phyloP scores from a whole-genome alignment of 495 filamentous ascomycete species.

The Letharia lupina region DNA sequence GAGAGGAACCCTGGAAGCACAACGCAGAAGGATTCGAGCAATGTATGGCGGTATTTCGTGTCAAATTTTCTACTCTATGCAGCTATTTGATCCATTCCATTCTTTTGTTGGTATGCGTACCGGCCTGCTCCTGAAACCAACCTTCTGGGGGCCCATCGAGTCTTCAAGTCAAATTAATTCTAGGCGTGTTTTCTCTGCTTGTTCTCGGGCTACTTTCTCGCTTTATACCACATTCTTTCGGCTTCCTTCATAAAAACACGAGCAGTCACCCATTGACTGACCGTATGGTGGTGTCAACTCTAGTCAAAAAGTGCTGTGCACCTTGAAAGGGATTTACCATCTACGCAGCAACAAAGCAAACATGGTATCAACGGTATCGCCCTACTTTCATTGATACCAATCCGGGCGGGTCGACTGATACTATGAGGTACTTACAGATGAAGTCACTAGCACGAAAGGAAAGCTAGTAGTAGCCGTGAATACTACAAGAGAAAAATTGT shows the following conservation, averaged over 20 bases:
- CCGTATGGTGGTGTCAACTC: background rate
- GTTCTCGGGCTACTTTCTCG: background rate
- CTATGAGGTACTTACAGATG: background rate
- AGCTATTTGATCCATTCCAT: background rate
- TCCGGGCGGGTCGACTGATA: background rate
- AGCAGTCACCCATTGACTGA: background rate
- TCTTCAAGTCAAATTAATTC: background rate
- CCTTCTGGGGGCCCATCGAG: background rate
- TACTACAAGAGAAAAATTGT: conserved; percentile 41
- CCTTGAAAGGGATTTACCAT: background rate
- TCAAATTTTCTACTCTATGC: background rate
- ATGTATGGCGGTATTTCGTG: background rate
- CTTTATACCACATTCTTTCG: background rate
- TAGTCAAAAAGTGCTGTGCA: background rate
- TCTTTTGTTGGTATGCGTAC: background rate
- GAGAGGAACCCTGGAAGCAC: background rate
- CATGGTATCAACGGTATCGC: background rate
- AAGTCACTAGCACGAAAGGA: conserved; percentile 2
- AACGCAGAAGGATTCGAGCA: background rate
- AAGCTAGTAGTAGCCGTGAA: conserved; percentile 13
- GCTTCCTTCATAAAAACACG: background rate
- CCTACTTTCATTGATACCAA: background rate
- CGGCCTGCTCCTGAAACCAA: background rate
- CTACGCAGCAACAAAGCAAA: background rate
- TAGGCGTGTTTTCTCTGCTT: background rate